Percentiles rank a stretch among this genome's conserved stretches.
Evolutionary conservation across 768 basidiomycete species (phyloP).

Genomic region (Termitomyces sp.): DNA sequence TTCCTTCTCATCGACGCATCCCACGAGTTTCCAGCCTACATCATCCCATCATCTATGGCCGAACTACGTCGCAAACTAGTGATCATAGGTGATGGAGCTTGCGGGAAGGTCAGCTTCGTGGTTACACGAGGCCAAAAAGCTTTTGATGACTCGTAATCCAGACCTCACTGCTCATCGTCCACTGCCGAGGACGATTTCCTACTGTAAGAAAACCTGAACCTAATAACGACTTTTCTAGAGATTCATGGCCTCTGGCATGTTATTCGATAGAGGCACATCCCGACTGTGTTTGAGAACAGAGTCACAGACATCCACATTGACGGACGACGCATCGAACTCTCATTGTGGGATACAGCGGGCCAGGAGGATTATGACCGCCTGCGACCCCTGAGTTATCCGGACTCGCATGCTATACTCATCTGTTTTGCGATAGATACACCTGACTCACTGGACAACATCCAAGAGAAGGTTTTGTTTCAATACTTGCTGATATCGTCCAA

Average conservation of each 20-base stretch:
- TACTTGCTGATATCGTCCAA: neutral
- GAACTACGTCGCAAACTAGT: constrained; percentile 98
- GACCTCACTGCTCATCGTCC: constrained; percentile 8
- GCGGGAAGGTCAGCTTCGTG: constrained; percentile 67
- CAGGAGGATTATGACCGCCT: constrained; percentile 99
- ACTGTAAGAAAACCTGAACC: neutral
- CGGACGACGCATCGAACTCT: constrained; percentile 95
- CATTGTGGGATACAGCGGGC: constrained; percentile 99
- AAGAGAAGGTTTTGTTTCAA: constrained; percentile 78
- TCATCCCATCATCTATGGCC: constrained; percentile 55
- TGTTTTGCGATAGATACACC: constrained; percentile 98
- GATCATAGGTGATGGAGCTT: constrained; percentile 98
- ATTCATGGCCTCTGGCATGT: neutral
- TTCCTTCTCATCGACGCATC: neutral
- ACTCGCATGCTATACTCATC: constrained; percentile 99
- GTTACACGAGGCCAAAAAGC: neutral
- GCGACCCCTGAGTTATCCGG: constrained; percentile 95
- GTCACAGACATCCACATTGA: constrained; percentile 98
- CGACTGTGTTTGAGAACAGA: constrained; percentile 99
- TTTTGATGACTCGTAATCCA: neutral
- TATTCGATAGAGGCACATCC: constrained; percentile 82
- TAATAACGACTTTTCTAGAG: no score
- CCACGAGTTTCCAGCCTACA: neutral
- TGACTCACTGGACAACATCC: constrained; percentile 97
- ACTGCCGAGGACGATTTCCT: constrained; percentile 7